phyloP scores from a whole-genome alignment of 768 basidiomycete species.

The Strobilomyces echinocephalus region DNA sequence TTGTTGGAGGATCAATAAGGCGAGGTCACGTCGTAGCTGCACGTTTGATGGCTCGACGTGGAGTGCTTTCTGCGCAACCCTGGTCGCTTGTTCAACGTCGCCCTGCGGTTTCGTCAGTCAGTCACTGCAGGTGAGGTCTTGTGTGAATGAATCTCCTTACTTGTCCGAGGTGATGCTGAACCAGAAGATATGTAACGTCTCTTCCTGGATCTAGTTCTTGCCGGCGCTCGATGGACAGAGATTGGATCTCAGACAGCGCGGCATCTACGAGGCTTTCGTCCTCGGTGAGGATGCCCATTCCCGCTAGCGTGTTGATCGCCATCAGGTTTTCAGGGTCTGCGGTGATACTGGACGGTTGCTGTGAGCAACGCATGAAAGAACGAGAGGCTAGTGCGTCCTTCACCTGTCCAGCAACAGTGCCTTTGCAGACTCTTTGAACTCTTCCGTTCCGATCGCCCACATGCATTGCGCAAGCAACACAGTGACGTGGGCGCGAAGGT shows the following conservation, averaged over 20 bases:
- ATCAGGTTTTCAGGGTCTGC: conserved; percentile 72
- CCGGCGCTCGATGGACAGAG: conserved; percentile 62
- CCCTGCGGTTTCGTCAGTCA: conserved; percentile 34
- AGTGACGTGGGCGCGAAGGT: conserved; percentile 60
- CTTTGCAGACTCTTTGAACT: conserved; percentile 74
- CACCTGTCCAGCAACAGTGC: conserved; percentile 79
- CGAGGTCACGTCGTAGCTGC: conserved; percentile 50
- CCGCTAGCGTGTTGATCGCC: conserved; percentile 79
- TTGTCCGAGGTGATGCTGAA: conserved; percentile 69
- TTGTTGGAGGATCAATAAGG: conserved; percentile 49
- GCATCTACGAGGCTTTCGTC: conserved; percentile 83
- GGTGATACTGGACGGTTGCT: conserved; percentile 51
- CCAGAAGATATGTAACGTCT: conserved; percentile 67
- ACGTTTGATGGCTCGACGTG: conserved; percentile 49
- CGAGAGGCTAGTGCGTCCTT: conserved; percentile 16
- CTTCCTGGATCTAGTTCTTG: conserved; percentile 62
- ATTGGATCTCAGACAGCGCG: conserved; percentile 74
- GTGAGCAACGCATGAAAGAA: conserved; percentile 13
- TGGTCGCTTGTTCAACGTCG: conserved; percentile 44
- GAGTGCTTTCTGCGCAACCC: conserved; percentile 54
- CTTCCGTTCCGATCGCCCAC: conserved; percentile 77
- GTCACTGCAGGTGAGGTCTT: background rate
- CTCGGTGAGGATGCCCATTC: conserved; percentile 80
- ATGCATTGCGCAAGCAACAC: conserved; percentile 81
- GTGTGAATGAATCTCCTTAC: conserved; percentile 34